These are phyloP conservation scores for Nidula microcarpa DNA, from an alignment of 768 basidiomycete genomes.

Conservation along the genomic window DNA sequence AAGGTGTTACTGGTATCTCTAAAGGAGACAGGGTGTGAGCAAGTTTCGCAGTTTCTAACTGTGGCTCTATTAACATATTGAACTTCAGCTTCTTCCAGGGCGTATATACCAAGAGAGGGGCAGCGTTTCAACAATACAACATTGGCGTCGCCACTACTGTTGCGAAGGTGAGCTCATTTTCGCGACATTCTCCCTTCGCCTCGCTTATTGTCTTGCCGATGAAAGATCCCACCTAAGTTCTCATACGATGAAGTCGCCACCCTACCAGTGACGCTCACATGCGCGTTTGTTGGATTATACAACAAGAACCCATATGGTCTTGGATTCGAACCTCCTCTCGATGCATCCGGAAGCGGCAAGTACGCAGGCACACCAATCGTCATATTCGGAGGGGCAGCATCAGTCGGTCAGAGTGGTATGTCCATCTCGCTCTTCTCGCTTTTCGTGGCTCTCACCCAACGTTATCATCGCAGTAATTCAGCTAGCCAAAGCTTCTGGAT, in stretches of 20 bases:
- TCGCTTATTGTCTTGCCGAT: neutral
- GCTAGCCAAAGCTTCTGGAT: conserved; percentile 34
- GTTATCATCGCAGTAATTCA: conserved; percentile 31
- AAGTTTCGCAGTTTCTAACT: neutral
- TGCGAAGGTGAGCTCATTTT: conserved; percentile 23
- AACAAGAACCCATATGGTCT: conserved; percentile 29
- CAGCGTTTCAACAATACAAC: conserved; percentile 38
- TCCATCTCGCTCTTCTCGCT: neutral
- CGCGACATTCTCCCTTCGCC: neutral
- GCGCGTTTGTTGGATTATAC: conserved; percentile 50
- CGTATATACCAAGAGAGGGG: conserved; percentile 24
- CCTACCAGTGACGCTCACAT: conserved; percentile 44
- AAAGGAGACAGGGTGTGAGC: conserved; percentile 50
- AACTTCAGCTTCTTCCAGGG: conserved; percentile 31
- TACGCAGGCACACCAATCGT: conserved; percentile 42
- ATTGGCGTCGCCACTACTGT: conserved; percentile 29
- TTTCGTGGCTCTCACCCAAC: neutral
- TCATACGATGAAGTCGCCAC: conserved; percentile 48
- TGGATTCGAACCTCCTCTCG: conserved; percentile 35
- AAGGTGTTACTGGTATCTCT: conserved; percentile 42
- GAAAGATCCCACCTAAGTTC: conserved; percentile 41
- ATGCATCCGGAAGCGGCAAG: conserved; percentile 28
- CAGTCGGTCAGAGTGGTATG: conserved; percentile 49
- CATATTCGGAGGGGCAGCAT: conserved; percentile 44
- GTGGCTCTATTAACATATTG: neutral